Evolutionary conservation across 177 flowering plant genomes (phyloP), one percentile per base, ranked within the genome.

Genomic region (Vitis hybrid): DNA sequence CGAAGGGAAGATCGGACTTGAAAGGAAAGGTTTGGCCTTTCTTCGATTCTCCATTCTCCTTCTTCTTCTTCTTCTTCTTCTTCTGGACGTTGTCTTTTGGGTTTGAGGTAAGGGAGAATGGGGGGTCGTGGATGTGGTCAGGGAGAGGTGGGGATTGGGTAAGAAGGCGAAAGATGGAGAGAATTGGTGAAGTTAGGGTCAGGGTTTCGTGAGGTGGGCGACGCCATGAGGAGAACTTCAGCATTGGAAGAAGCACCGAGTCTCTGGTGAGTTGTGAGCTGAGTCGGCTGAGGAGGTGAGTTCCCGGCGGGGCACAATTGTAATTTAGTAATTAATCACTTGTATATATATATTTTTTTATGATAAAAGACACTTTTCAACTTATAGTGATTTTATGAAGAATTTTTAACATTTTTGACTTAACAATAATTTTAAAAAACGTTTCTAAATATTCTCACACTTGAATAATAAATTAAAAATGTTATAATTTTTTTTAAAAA

Each of bases 1-100:
- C 96, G 59, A 95, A 95, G 28, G 97, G 98, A 18, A 95, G 88
- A 59, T 84, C 84, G 18, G 97, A 86, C 1, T 64, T 83, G 1
- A 82, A 12, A 0, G 87, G 86, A 11, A 22, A 57, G 10, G 52
- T 50, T 6, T 52, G 73, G 62, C 63, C 20, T n/a, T 72, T 60
- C 24, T 51, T 61, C n/a, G 77, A 49, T n/a, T 52, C 63, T 61
- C 66, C 59, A 57, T 75, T 24, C 22, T 68, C 59, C 5, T 28
- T 22, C 18, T 51, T 53, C 17, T 24, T 52, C 49, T 74, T 70
- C 51, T 66, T 73, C 50, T 28, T 63, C 17, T 51, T 67, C 13
- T 70, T 62, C 9, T 49, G 11, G 33, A 22, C 18, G 57, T 74
- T 50, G 17, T 11, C 24, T 53, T 57, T 61, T 57, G 84, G 74